A percentile compares a stretch with the other conserved stretches of the same genome.
These are phyloP conservation scores for Aspergillus funiculosus DNA, from an alignment of 495 filamentous ascomycete species.

Conservation along the genomic window DNA sequence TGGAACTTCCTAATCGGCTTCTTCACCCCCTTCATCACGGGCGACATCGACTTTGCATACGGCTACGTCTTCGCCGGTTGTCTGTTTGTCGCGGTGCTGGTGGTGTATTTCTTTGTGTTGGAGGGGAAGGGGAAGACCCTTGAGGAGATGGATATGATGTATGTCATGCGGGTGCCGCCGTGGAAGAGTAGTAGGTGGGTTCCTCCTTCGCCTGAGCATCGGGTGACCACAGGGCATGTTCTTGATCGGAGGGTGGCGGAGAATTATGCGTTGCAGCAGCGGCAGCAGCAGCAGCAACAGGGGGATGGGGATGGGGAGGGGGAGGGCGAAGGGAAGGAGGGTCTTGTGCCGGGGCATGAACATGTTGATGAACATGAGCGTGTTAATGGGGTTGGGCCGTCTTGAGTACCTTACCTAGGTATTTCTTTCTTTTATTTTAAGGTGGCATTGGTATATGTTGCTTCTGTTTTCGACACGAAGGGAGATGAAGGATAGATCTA, in stretches of 20 bases:
- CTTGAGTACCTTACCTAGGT: too few relatives aligned
- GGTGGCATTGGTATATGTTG: too few relatives aligned
- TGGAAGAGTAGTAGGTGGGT: conserved; percentile 48
- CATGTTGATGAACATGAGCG: conserved; percentile 26
- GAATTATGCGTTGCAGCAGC: too few relatives aligned
- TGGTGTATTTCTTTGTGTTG: conserved; percentile 69
- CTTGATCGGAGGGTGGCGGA: conserved; percentile 27
- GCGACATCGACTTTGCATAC: conserved; percentile 61
- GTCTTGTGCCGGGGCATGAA: conserved; percentile 13
- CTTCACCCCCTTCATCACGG: conserved; percentile 68
- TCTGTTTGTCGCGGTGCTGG: conserved; percentile 50
- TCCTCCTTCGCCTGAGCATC: conserved; percentile 27
- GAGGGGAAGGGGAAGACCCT: conserved; percentile 58
- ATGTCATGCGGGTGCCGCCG: conserved; percentile 57
- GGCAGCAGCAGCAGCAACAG: too few relatives aligned
- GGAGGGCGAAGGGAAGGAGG: conserved; percentile 18
- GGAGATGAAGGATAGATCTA: too few relatives aligned
- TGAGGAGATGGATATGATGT: conserved; percentile 80
- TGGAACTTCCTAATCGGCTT: conserved; percentile 82
- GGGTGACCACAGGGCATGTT: conserved; percentile 28
- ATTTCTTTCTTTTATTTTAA: neutral
- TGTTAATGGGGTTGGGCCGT: conserved; percentile 20
- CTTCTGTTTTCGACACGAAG: too few relatives aligned
- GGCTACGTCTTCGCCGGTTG: conserved; percentile 76
- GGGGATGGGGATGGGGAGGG: too few relatives aligned